These are phyloP conservation scores for Malassezia pachydermatis DNA, from an alignment of 1,284 basidiomycete species.

Conservation along the genomic window DNA sequence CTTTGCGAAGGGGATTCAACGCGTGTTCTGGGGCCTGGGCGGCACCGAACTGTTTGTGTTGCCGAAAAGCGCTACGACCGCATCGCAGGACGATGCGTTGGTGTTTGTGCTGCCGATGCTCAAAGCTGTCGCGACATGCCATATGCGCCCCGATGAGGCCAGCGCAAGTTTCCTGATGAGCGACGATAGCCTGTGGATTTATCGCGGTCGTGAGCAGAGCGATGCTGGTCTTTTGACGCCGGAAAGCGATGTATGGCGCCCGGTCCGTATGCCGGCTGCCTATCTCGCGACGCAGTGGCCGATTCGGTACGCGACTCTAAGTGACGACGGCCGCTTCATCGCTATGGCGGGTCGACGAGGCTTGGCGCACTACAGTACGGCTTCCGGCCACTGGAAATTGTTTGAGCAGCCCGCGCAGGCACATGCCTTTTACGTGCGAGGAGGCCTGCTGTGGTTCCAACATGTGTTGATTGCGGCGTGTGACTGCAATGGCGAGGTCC, in stretches of 20 bases:
- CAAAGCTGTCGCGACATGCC: constrained; percentile 81
- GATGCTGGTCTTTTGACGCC: constrained; percentile 98
- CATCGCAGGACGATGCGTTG: background rate
- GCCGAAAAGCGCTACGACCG: background rate
- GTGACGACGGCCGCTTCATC: constrained; percentile 77
- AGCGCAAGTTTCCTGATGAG: constrained; percentile 88
- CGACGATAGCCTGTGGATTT: constrained; percentile 88
- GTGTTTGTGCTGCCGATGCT: constrained; percentile 82
- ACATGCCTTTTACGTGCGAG: constrained; percentile 73
- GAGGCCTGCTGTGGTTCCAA: constrained; percentile 92
- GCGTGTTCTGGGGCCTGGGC: constrained; percentile 43
- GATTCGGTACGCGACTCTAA: constrained; percentile 81
- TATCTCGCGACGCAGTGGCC: constrained; percentile 92
- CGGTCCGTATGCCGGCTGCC: constrained; percentile 64
- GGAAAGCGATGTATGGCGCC: constrained; percentile 70
- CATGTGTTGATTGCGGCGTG: constrained; percentile 81
- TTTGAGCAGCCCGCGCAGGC: constrained; percentile 79
- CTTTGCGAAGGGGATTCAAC: constrained; percentile 67
- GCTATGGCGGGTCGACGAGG: constrained; percentile 87
- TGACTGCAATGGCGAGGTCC: constrained; percentile 48
- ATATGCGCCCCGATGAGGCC: constrained; percentile 86
- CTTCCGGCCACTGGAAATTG: constrained; percentile 88
- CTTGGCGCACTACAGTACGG: constrained; percentile 82
- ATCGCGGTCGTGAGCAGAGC: constrained; percentile 89
- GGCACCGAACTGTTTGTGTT: constrained; percentile 35